Evolutionary conservation across 768 basidiomycete species (phyloP).

Genomic region (Dendrothele bispora): DNA sequence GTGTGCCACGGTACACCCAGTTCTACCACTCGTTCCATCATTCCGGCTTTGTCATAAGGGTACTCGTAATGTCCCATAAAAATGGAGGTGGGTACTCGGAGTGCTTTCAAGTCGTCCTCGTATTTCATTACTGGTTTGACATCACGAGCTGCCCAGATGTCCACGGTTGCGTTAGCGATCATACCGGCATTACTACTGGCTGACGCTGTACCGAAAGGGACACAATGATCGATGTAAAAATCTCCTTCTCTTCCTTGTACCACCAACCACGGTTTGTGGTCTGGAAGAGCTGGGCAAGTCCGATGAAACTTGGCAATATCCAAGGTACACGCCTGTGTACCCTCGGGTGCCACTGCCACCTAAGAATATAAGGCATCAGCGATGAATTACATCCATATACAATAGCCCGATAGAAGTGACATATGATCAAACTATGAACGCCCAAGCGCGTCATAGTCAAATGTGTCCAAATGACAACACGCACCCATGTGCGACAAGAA

Average conservation of each 20-base stretch:
- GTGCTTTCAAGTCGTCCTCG: slow-evolving; percentile 31
- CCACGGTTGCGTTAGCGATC: slow-evolving; percentile 11
- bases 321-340: slow-evolving; percentile 9
- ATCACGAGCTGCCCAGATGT: slow-evolving; percentile 6
- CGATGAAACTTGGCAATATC: slow-evolving; percentile 18
- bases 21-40: slow-evolving; percentile 7
- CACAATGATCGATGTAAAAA: slow-evolving; percentile 10
- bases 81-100: slow-evolving; percentile 10
- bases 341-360: slow-evolving; percentile 9
- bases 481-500: too few relatives aligned
- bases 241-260: background rate
- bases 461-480: too few relatives aligned
- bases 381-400: too few relatives aligned
- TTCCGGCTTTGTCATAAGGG: slow-evolving; percentile 4
- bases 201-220: slow-evolving; percentile 5
- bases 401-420: too few relatives aligned
- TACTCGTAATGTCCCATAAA: background rate
- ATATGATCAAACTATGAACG: too few relatives aligned
- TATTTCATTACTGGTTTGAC: slow-evolving; percentile 19
- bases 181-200: slow-evolving; percentile 12
- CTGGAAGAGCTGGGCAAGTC: slow-evolving; percentile 26
- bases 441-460: too few relatives aligned
- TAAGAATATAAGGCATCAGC: too few relatives aligned
- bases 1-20: slow-evolving; percentile 25
- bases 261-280: slow-evolving; percentile 14